phyloP scores from a whole-genome alignment of 2,329 filamentous ascomycete genomes.

The Kalaharituber pfeilii region DNA sequence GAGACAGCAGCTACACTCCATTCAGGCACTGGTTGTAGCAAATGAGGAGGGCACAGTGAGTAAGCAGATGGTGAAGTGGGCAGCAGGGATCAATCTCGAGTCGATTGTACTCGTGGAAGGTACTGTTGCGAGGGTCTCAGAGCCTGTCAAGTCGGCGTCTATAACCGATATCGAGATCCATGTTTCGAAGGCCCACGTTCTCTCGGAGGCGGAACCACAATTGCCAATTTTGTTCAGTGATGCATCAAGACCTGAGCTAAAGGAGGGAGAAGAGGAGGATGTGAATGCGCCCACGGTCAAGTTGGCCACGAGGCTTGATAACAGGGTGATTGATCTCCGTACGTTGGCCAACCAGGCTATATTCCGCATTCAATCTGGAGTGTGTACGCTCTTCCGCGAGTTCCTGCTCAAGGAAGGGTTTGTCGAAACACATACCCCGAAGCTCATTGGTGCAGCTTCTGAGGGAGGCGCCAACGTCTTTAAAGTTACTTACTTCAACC shows the following conservation, averaged over 20 bases:
- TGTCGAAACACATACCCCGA: slow-evolving; percentile 73
- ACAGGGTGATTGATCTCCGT: slow-evolving; percentile 81
- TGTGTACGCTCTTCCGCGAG: slow-evolving; percentile 54
- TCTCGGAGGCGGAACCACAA: slow-evolving; percentile 44
- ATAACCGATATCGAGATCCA: slow-evolving; percentile 73
- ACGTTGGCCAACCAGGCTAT: slow-evolving; percentile 82
- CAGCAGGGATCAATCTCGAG: slow-evolving; percentile 55
- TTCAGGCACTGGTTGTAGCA: slow-evolving; percentile 63
- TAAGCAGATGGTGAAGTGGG: slow-evolving; percentile 91
- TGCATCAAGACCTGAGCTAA: slow-evolving; percentile 29
- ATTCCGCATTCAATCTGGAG: slow-evolving; percentile 50
- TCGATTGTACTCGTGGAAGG: slow-evolving; percentile 70
- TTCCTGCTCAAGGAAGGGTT: slow-evolving; percentile 63
- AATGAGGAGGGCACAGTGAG: slow-evolving; percentile 49
- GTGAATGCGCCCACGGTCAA: slow-evolving; percentile 50
- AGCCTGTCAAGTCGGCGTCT: slow-evolving; percentile 73
- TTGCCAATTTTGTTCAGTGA: slow-evolving; percentile 41
- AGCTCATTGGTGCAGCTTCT: slow-evolving; percentile 72
- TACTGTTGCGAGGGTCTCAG: slow-evolving; percentile 59
- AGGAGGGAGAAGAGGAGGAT: slow-evolving; percentile 32
- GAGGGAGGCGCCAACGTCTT: slow-evolving; percentile 92
- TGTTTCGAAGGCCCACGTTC: slow-evolving; percentile 65
- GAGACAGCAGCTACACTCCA: slow-evolving; percentile 56
- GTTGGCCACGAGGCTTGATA: slow-evolving; percentile 72
- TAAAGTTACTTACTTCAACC: slow-evolving; percentile 72